A percentile compares a stretch with the other conserved stretches of the same genome.
These are phyloP conservation scores for Sporothrix pseudoabietina DNA, from an alignment of 2,329 filamentous ascomycete species.

Conservation along the genomic window DNA sequence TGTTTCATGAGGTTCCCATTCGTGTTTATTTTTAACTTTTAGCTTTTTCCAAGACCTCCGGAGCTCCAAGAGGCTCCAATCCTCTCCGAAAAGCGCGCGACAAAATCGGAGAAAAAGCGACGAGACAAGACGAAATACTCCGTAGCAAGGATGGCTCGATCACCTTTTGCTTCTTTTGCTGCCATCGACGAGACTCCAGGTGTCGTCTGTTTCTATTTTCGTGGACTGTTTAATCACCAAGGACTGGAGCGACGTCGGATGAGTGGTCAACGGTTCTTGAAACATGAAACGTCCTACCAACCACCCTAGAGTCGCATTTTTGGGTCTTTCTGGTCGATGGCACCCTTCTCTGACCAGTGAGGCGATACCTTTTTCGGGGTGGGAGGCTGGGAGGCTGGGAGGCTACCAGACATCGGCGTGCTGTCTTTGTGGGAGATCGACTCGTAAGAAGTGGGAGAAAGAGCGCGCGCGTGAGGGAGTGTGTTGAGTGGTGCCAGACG, in stretches of 20 bases:
- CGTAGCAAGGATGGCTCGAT: neutral
- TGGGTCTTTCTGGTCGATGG: neutral
- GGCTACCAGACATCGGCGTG: constrained; percentile 1
- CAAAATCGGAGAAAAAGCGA: neutral
- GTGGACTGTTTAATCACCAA: constrained; percentile 30
- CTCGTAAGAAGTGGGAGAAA: neutral
- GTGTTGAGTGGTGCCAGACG: neutral
- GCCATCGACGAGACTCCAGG: neutral
- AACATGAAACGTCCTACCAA: constrained; percentile 30
- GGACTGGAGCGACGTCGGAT: constrained; percentile 20
- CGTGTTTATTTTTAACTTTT: constrained; percentile 22
- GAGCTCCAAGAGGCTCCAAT: constrained; percentile 1
- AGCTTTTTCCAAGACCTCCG: neutral
- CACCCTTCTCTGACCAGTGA: neutral
- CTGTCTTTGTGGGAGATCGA: neutral
- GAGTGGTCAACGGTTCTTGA: constrained; percentile 24
- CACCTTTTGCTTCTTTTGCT: constrained; percentile 1
- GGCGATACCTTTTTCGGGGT: neutral
- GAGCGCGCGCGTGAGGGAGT: constrained; percentile 17
- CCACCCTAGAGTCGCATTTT: constrained; percentile 13
- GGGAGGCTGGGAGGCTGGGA: neutral
- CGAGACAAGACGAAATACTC: neutral
- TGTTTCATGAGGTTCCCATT: constrained; percentile 18
- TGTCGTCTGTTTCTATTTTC: constrained; percentile 30
- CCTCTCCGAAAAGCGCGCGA: neutral